Base-by-base conservation (phyloP, 306 rosid genomes). In the Argentina anserina region DNA sequence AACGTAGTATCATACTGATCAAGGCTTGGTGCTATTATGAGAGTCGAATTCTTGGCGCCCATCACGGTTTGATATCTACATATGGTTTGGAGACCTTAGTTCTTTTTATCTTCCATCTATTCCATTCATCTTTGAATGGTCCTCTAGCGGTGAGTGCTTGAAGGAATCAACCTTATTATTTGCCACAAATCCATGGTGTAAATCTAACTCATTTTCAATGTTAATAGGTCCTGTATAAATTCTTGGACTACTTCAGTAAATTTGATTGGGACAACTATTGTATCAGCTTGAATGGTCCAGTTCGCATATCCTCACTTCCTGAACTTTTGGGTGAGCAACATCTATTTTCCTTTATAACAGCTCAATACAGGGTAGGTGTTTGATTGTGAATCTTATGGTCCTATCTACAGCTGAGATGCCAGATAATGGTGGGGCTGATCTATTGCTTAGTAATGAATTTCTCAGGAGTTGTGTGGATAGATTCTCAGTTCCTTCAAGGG, bases 11-110 rank as follows among this genome's bases (percentile, higher is more conserved):
- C 73, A 90, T 93, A 72, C 78, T 90, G 73, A 89, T 86, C 66
- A 93, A 93, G 81, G 98, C 97, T 53, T 93, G 98, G 98, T 93
- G 98, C 89, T 93, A 93, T 69, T 93, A 93, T 74, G 96, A 93
- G 87, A 93, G 98, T 58, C 97, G 98, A 45, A 79, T 93, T 78
- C 93, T 93, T 25, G 98, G 98, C 66, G 97, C 96, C 45, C 93
- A 90, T 80, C 97, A 93, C 73, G 97, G 97, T 75, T 83, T 93
- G 86, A 90, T 93, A 69, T 93, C 98, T 39, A 93, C 98, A 64
- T 93, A 93, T 82, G 98, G 93, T 67, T 83, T 93, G 82, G 98
- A 93, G 88, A 91, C 98, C 20, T 76, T 93, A 81, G 93, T 93
- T 76, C 86, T 93, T 43, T 90, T 87, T 83, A 82, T 93, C 75